phyloP scores from a whole-genome alignment of 225 moss, liverwort and hornwort genomes.

The Marchantia paleacea region DNA sequence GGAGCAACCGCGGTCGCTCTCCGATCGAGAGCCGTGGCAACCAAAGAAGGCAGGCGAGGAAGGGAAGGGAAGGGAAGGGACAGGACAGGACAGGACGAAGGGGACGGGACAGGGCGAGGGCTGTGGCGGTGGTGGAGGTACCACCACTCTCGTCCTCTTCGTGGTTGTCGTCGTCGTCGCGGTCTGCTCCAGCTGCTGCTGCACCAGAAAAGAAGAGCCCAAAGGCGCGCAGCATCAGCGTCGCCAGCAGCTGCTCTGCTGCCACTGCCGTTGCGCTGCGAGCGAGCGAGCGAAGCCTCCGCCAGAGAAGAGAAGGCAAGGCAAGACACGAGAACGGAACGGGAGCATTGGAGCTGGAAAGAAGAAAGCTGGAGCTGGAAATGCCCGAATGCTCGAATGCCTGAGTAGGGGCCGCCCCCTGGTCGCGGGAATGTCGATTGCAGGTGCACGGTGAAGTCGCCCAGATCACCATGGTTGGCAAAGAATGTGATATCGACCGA shows the following conservation, averaged over 20 bases:
- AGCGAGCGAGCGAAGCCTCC: too few species aligned
- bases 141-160: not conserved
- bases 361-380: not conserved
- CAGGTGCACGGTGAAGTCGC: not conserved
- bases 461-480: not conserved
- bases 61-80: not conserved
- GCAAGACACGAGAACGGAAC: too few species aligned
- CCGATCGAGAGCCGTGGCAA: too few species aligned
- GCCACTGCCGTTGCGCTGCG: too few species aligned
- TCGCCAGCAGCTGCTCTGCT: not conserved
- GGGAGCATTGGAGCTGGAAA: not conserved
- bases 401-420: too few species aligned
- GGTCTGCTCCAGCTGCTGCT: too few species aligned
- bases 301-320: too few species aligned
- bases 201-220: too few species aligned
- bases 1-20: slow-evolving; percentile 3
- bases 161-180: too few species aligned
- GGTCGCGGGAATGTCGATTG: not conserved
- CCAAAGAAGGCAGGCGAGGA: too few species aligned
- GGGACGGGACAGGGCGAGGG: not conserved
- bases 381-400: not conserved
- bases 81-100: not conserved
- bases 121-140: slow-evolving; percentile 10
- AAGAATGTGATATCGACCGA: not conserved
- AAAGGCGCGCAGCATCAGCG: too few species aligned